Base-by-base conservation (phyloP, 495 filamentous ascomycete species). In the Hyaloscypha bicolor region DNA sequence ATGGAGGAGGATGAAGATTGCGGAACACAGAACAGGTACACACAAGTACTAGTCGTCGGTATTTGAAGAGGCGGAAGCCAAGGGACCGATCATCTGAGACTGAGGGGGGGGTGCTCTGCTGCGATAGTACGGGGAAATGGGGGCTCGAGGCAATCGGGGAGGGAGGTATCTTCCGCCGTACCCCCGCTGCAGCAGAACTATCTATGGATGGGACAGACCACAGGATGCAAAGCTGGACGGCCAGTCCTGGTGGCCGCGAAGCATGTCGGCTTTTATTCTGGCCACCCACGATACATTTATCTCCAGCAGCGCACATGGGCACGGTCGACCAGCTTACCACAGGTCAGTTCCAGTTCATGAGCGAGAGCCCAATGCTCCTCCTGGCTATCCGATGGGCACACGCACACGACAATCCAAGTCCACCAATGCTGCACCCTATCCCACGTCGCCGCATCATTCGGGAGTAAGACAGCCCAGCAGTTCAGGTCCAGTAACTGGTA, bases 11-110 rank as follows among this genome's bases (percentile, higher is more conserved):
- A 6, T 30, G 22, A 32, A 59, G 25, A 35, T 59, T 29, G 32
- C 25, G 56, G 25, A 29, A 59, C n/a, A 59, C 56, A 59, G 37
- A 32, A 33, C 56, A 59, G 56, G 56, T 32, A 56, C 30, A 30
- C 56, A 11, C 29, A 37, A 22, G 19, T 32, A 19, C 25, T 37
- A 37, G 32, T 32, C 19, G 9, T 21, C 29, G 19, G 25, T 29
- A 37, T 21, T 32, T 59, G 56, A 37, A 22, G 25, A 33, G 32
- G 30, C 9, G 56, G 25, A 32, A 9, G 19, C 11, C 19, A 16
- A 9, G 32, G 19, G 16, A 35, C 19, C 14, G 56, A 56, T 56
- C 5, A 56, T 56, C 53, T 56, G 22, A 56, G 53, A 12, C 53
- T 56, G 22, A 56, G 53, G 42, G 16, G 42, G 16, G 42, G 35